These are phyloP conservation scores for Botrytis squamosa DNA, from an alignment of 2,329 filamentous ascomycete genomes.

Conservation along the genomic window DNA sequence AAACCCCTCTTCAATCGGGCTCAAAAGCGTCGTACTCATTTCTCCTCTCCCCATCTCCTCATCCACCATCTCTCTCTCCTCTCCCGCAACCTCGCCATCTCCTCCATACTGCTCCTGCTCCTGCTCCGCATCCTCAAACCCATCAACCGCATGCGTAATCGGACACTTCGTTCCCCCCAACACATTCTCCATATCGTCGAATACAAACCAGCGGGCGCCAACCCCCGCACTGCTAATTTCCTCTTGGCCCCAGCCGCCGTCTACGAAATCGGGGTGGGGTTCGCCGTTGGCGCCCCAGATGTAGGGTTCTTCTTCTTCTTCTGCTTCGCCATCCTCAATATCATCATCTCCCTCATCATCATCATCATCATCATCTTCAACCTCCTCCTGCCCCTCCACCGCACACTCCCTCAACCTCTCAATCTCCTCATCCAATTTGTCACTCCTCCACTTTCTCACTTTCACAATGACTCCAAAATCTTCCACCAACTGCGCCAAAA, in stretches of 20 bases:
- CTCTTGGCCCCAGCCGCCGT: not conserved
- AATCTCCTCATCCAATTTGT: fast-evolving
- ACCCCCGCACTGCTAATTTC: not conserved
- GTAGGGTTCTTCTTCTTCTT: not conserved
- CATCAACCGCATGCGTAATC: not conserved
- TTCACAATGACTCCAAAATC: not conserved
- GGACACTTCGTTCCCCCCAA: not conserved
- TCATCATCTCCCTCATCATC: not conserved
- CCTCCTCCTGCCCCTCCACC: not conserved
- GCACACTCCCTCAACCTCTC: not conserved
- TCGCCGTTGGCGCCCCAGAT: not conserved
- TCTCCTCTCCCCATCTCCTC: not conserved
- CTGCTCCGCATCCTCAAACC: not conserved
- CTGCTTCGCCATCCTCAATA: not conserved
- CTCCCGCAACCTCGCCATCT: too few species aligned
- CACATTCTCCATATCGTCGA: not conserved
- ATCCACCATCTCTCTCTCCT: too few species aligned
- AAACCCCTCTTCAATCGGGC: not conserved
- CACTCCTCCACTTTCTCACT: not conserved
- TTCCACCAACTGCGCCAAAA: not conserved
- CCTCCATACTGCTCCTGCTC: too few species aligned
- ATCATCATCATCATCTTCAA: not conserved
- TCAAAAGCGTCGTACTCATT: not conserved
- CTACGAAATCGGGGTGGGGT: not conserved
- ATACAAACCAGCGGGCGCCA: not conserved